Conservation (phyloP, 176 grass and related monocot species). For the Tuctoria greenei region DNA sequence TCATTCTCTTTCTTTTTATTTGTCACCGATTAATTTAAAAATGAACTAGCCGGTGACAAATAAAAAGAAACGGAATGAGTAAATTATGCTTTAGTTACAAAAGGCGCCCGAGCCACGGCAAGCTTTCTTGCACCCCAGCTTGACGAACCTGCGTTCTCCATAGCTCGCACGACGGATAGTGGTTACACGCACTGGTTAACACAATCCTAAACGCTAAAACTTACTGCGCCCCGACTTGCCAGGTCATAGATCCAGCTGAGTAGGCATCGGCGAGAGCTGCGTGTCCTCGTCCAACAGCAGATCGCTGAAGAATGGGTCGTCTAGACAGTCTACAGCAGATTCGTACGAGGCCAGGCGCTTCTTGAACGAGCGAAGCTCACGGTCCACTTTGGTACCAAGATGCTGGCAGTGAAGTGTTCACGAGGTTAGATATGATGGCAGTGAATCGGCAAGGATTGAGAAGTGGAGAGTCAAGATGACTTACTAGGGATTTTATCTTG, state of each 20-base stretch:
- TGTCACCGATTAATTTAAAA: too few species aligned
- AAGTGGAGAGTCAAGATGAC: constrained; percentile 27
- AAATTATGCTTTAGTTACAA: constrained; percentile 8
- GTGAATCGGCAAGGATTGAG: background rate
- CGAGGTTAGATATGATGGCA: background rate
- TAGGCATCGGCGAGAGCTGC: background rate
- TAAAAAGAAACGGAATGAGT: too few species aligned
- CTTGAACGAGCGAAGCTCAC: constrained; percentile 78
- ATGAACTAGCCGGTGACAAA: too few species aligned
- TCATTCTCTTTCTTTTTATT: too few species aligned
- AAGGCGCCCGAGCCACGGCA: background rate
- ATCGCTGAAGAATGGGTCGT: constrained; percentile 65
- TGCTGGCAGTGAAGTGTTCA: constrained; percentile 41
- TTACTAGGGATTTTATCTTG: constrained; percentile 70
- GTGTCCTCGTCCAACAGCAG: constrained; percentile 28
- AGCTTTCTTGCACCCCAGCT: constrained; percentile 26
- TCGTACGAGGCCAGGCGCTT: constrained; percentile 56
- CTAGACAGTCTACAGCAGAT: constrained; percentile 62
- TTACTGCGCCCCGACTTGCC: too few species aligned
- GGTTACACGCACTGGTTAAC: too few species aligned
- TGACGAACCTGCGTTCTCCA: background rate
- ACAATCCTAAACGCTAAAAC: background rate
- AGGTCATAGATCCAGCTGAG: background rate
- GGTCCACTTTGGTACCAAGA: constrained; percentile 50
- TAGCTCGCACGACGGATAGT: background rate